Evolutionary conservation across 768 basidiomycete genomes (phyloP).

Genomic region (Artomyces pyxidatus): DNA sequence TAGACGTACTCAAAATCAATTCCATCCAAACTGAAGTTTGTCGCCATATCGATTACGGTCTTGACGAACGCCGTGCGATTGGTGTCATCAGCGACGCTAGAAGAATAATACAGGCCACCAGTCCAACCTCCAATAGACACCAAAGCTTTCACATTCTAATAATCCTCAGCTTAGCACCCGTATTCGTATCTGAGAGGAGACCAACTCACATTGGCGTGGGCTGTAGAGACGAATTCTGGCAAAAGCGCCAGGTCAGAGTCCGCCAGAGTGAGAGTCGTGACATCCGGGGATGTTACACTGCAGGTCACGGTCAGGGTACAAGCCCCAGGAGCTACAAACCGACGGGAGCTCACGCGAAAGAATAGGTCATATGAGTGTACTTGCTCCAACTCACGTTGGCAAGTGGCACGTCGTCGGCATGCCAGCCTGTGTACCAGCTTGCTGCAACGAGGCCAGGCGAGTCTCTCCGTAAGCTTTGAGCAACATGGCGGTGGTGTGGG

Average conservation of each 20-base stretch:
- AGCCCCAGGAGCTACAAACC: not conserved
- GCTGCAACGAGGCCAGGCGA: conserved; percentile 28
- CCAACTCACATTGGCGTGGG: conserved; percentile 31
- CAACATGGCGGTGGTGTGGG: not conserved
- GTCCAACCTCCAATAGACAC: conserved; percentile 12
- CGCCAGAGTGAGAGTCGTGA: conserved; percentile 18
- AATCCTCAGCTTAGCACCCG: conserved; percentile 19
- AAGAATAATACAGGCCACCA: conserved; percentile 10
- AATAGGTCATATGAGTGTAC: conserved; percentile 48
- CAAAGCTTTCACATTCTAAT: conserved; percentile 7
- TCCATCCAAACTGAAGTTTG: conserved; percentile 7
- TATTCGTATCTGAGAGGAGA: conserved; percentile 18
- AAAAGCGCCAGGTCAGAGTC: conserved; percentile 19
- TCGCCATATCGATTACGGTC: not conserved
- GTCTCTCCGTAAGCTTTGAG: not conserved
- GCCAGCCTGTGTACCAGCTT: conserved; percentile 51
- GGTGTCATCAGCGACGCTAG: conserved; percentile 1
- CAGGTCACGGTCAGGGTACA: not conserved
- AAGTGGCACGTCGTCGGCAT: conserved; percentile 32
- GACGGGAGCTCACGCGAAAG: conserved; percentile 46
- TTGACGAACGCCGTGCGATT: conserved; percentile 9
- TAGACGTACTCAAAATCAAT: conserved; percentile 11
- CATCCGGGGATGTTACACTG: conserved; percentile 28
- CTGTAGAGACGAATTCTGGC: conserved; percentile 17
- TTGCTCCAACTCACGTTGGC: conserved; percentile 44